These are phyloP conservation scores for Trichocladium antarcticum DNA, from an alignment of 495 filamentous ascomycete species.

Conservation along the genomic window DNA sequence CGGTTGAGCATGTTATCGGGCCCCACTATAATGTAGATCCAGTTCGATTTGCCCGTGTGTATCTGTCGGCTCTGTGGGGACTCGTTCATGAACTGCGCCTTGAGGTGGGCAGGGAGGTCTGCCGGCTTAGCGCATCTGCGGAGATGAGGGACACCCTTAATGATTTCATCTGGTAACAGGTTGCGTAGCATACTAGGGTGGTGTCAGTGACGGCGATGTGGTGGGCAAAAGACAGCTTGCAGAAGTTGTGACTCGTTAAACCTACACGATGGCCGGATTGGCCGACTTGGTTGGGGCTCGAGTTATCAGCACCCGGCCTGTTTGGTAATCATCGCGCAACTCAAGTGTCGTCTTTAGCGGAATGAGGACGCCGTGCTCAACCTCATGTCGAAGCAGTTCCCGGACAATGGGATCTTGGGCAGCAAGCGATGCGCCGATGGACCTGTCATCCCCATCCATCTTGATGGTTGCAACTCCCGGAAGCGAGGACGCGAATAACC, in stretches of 20 bases:
- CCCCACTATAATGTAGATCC: conserved; percentile 40
- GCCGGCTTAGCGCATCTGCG: conserved; percentile 65
- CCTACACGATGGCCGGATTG: conserved; percentile 43
- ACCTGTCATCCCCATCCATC: conserved; percentile 20
- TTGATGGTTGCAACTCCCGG: neutral
- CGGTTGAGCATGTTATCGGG: conserved; percentile 30
- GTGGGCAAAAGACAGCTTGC: neutral
- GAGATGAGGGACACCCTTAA: conserved; percentile 61
- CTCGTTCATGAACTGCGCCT: conserved; percentile 38
- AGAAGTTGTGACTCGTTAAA: conserved; percentile 3
- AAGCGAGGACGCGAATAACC: neutral
- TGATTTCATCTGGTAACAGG: conserved; percentile 45
- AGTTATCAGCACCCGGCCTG: conserved; percentile 42
- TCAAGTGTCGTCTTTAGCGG: conserved; percentile 48
- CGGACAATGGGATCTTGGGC: conserved; percentile 22
- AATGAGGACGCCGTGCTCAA: conserved; percentile 35
- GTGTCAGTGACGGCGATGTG: conserved; percentile 1
- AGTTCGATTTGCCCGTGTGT: conserved; percentile 37
- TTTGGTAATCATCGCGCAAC: conserved; percentile 35
- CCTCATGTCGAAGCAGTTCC: conserved; percentile 21
- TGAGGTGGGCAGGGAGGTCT: conserved; percentile 49
- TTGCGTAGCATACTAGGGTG: conserved; percentile 33
- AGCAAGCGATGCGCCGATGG: conserved; percentile 17
- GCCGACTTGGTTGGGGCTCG: conserved; percentile 42
- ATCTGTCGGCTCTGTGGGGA: conserved; percentile 31